Evolutionary conservation across 2,329 filamentous ascomycete species (phyloP).

Genomic region (Orbilia oligospora): DNA sequence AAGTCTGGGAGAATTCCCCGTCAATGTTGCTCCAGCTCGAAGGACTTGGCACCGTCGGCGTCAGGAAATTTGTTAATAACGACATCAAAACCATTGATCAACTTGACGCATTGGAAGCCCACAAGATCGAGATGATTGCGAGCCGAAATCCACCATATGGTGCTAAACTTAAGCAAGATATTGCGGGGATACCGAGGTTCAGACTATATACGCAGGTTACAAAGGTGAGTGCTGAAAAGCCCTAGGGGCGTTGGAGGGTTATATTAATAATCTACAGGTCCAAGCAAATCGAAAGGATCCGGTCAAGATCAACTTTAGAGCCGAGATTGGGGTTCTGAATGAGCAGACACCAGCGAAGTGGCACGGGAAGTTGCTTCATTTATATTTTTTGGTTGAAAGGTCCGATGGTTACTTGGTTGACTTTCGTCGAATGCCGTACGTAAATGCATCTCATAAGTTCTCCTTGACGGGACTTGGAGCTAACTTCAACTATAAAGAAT

Average conservation of each 20-base stretch:
- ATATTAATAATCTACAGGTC: slow-evolving; percentile 63
- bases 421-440: slow-evolving; percentile 75
- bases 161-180: slow-evolving; percentile 75
- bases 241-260: neutral
- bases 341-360: slow-evolving; percentile 74
- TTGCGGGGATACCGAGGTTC: slow-evolving; percentile 80
- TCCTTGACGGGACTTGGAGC: slow-evolving; percentile 40
- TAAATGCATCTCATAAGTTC: neutral
- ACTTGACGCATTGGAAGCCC: slow-evolving; percentile 77
- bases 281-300: slow-evolving; percentile 67
- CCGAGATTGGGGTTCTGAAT: slow-evolving; percentile 80
- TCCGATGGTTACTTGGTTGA: slow-evolving; percentile 79
- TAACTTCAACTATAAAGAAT: slow-evolving; percentile 74
- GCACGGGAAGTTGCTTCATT: slow-evolving; percentile 75
- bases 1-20: slow-evolving; percentile 84
- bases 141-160: slow-evolving; percentile 88
- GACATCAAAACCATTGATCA: slow-evolving; percentile 79
- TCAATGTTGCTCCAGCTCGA: slow-evolving; percentile 87
- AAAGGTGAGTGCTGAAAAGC: slow-evolving; percentile 66
- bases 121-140: slow-evolving; percentile 81
- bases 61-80: slow-evolving; percentile 80
- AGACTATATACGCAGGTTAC: slow-evolving; percentile 71
- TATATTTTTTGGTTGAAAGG: slow-evolving; percentile 82
- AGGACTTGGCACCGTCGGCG: slow-evolving; percentile 80
- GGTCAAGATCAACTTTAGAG: slow-evolving; percentile 75